These are phyloP conservation scores for Leccinum pallidistipes DNA, from an alignment of 1,284 basidiomycete species.

Conservation along the genomic window DNA sequence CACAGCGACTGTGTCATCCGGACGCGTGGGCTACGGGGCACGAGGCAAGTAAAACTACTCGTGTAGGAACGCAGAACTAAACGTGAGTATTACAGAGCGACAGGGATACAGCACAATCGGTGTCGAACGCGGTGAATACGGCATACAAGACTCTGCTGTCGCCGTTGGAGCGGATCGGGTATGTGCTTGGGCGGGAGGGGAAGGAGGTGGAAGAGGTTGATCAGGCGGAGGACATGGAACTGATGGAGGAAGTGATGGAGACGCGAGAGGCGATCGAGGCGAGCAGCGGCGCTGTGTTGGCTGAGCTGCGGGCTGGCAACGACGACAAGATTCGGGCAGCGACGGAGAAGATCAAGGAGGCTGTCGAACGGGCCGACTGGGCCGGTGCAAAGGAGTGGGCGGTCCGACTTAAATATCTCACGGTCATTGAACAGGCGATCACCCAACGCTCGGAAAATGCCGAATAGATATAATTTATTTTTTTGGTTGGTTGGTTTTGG, in stretches of 20 bases:
- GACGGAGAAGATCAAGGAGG: slow-evolving; percentile 46
- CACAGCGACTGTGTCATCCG: slow-evolving; percentile 79
- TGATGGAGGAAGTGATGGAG: slow-evolving; percentile 83
- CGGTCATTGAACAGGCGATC: slow-evolving; percentile 72
- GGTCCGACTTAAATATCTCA: slow-evolving; percentile 76
- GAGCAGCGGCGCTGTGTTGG: slow-evolving; percentile 48
- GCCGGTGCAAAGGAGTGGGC: slow-evolving; percentile 55
- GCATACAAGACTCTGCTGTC: slow-evolving; percentile 70
- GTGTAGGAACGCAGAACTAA: slow-evolving; percentile 8
- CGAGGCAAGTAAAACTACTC: slow-evolving; percentile 27
- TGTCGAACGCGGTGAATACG: slow-evolving; percentile 74
- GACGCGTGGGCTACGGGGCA: slow-evolving; percentile 73
- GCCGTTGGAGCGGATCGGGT: slow-evolving; percentile 68
- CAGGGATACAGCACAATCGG: slow-evolving; percentile 57
- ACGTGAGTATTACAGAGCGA: slow-evolving; percentile 45
- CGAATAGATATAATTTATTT: slow-evolving; percentile 1
- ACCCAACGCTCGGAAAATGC: slow-evolving; percentile 46
- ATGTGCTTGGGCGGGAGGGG: slow-evolving; percentile 68
- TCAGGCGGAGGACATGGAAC: slow-evolving; percentile 66
- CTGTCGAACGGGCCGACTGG: slow-evolving; percentile 60
- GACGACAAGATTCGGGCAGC: slow-evolving; percentile 48
- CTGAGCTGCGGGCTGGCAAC: slow-evolving; percentile 56
- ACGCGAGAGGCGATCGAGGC: slow-evolving; percentile 79
- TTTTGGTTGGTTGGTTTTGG: neutral
- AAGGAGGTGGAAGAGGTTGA: slow-evolving; percentile 71